phyloP scores from a whole-genome alignment of 2,329 filamentous ascomycete genomes.

The Stagonosporopsis vannaccii region DNA sequence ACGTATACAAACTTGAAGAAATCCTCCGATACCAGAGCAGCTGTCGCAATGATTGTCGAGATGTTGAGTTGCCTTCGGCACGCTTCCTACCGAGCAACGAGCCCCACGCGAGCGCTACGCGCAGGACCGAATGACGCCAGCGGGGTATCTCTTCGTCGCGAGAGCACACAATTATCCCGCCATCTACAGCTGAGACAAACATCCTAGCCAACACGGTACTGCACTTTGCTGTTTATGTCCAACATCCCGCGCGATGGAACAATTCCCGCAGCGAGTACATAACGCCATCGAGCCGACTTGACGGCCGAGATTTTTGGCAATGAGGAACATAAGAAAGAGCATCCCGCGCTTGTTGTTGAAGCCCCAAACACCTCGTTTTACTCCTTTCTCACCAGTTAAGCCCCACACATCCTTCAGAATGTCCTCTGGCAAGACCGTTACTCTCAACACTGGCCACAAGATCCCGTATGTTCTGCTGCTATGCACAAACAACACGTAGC shows the following conservation, averaged over 20 bases:
- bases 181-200: slow-evolving; percentile 21
- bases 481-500: neutral
- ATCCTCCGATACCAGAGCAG: neutral
- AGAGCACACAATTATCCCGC: slow-evolving; percentile 36
- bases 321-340: slow-evolving; percentile 25
- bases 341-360: slow-evolving; percentile 11
- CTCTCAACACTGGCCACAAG: slow-evolving; percentile 41
- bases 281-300: slow-evolving; percentile 16
- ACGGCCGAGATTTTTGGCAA: slow-evolving; percentile 16
- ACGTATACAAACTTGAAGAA: neutral
- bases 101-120: slow-evolving; percentile 22
- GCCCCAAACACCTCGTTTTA: neutral
- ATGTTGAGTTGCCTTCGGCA: slow-evolving; percentile 21
- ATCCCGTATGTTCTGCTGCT: slow-evolving; percentile 58
- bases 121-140: slow-evolving; percentile 24
- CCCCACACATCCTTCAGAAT: slow-evolving; percentile 28
- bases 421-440: slow-evolving; percentile 48
- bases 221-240: slow-evolving; percentile 20
- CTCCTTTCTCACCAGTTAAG: neutral
- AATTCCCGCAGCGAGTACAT: slow-evolving; percentile 23
- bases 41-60: neutral
- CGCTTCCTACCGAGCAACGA: slow-evolving; percentile 22
- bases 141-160: slow-evolving; percentile 30
- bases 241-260: slow-evolving; percentile 24
- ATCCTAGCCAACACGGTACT: slow-evolving; percentile 26